A percentile compares a stretch with the other conserved stretches of the same genome.
phyloP scores from a whole-genome alignment of 225 moss, liverwort and hornwort species.

The Lunularia cruciata region DNA sequence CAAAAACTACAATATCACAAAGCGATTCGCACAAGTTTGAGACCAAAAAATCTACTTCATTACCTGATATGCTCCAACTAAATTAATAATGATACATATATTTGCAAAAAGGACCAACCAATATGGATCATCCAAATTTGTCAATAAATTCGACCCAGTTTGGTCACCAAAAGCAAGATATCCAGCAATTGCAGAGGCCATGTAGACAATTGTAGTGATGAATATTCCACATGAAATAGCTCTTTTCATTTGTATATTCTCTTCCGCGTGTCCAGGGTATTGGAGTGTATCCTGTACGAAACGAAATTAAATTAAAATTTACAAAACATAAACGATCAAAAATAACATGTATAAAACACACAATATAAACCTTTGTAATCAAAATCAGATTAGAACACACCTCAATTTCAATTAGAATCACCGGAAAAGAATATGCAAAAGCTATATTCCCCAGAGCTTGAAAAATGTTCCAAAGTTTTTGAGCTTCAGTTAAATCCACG shows the following conservation, averaged over 20 bases:
- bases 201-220: conserved; percentile 67
- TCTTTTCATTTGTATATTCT: conserved; percentile 71
- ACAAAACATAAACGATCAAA: too few species aligned
- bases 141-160: conserved; percentile 61
- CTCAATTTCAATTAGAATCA: conserved; percentile 92
- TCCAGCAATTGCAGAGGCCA: conserved; percentile 64
- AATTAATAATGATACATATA: conserved; percentile 68
- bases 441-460: conserved; percentile 82
- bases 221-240: conserved; percentile 45
- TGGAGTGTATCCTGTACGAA: conserved; percentile 64
- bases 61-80: conserved; percentile 88
- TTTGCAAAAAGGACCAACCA: conserved; percentile 83
- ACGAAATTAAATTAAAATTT: neutral
- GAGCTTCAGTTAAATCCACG: conserved; percentile 24
- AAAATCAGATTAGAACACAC: conserved; percentile 28
- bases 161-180: conserved; percentile 62
- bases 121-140: conserved; percentile 58
- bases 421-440: conserved; percentile 85
- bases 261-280: conserved; percentile 65
- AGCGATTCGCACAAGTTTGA: too few species aligned
- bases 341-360: too few species aligned
- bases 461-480: conserved; percentile 76
- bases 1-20: too few species aligned
- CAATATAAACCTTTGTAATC: too few species aligned
- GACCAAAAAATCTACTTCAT: neutral